phyloP scores from a whole-genome alignment of 2,329 filamentous ascomycete genomes.

The Talaromyces rugulosus region DNA sequence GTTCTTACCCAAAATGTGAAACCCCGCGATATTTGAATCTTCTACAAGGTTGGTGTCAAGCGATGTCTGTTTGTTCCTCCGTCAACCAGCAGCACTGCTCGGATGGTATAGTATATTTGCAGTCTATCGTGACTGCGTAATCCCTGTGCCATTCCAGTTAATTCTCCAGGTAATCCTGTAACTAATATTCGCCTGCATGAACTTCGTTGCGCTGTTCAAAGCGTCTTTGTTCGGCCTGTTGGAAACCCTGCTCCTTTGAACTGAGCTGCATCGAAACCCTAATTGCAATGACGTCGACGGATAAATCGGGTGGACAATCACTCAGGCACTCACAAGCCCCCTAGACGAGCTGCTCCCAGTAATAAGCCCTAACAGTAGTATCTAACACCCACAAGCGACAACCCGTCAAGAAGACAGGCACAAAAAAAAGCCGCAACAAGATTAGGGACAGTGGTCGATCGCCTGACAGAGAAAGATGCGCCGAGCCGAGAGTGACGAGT shows the following conservation, averaged over 20 bases:
- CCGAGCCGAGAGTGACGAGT: background rate
- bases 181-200: background rate
- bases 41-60: background rate
- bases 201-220: background rate
- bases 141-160: background rate
- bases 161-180: background rate
- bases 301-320: background rate
- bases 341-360: background rate
- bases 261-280: background rate
- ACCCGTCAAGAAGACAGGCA: background rate
- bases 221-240: background rate
- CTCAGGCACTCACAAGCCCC: too few species aligned
- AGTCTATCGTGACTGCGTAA: background rate
- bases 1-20: too few species aligned
- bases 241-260: background rate
- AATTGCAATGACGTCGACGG: background rate
- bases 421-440: background rate
- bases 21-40: background rate
- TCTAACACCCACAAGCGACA: background rate
- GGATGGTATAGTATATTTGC: background rate
- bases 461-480: background rate
- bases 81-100: background rate
- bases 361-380: background rate
- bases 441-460: background rate
- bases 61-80: background rate